Conservation (phyloP, 2,329 filamentous ascomycete genomes). For the Fonsecaea erecta region DNA sequence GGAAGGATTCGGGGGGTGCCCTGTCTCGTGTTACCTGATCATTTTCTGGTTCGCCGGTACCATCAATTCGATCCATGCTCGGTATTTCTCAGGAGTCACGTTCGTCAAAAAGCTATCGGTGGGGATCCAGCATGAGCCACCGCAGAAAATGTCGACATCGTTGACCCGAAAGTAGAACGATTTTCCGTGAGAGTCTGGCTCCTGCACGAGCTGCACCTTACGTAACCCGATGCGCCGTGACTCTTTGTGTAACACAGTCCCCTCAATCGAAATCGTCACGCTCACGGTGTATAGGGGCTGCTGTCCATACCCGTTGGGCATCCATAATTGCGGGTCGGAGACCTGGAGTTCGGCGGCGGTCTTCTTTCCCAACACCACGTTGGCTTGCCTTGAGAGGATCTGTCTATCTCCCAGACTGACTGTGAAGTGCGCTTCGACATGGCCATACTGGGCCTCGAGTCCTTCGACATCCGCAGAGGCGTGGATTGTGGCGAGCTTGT, state of each 20-base stretch:
- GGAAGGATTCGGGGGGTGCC: neutral
- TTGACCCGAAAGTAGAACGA: conserved; percentile 70
- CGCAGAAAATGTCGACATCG: conserved; percentile 69
- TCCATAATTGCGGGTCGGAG: conserved; percentile 61
- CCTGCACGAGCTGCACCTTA: conserved; percentile 51
- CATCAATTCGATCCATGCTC: conserved; percentile 65
- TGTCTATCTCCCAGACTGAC: conserved; percentile 43
- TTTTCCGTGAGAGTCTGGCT: conserved; percentile 60
- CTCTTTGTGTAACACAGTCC: conserved; percentile 50
- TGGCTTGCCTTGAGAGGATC: conserved; percentile 50
- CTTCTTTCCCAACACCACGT: conserved; percentile 45
- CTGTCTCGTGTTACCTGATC: conserved; percentile 46
- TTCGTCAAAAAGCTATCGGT: conserved; percentile 65
- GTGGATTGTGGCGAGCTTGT: conserved; percentile 46
- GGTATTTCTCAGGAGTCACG: conserved; percentile 59
- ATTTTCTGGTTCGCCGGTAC: conserved; percentile 66
- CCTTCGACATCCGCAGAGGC: conserved; percentile 48
- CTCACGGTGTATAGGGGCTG: conserved; percentile 62
- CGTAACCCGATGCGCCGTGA: conserved; percentile 61
- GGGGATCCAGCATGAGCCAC: conserved; percentile 70
- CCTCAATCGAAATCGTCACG: conserved; percentile 48
- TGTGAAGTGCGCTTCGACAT: conserved; percentile 40
- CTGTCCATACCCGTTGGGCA: conserved; percentile 63
- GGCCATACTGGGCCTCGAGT: conserved; percentile 17
- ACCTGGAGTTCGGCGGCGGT: conserved; percentile 45